phyloP scores from a whole-genome alignment of 768 basidiomycete genomes.

The Rhizopogon salebrosus region DNA sequence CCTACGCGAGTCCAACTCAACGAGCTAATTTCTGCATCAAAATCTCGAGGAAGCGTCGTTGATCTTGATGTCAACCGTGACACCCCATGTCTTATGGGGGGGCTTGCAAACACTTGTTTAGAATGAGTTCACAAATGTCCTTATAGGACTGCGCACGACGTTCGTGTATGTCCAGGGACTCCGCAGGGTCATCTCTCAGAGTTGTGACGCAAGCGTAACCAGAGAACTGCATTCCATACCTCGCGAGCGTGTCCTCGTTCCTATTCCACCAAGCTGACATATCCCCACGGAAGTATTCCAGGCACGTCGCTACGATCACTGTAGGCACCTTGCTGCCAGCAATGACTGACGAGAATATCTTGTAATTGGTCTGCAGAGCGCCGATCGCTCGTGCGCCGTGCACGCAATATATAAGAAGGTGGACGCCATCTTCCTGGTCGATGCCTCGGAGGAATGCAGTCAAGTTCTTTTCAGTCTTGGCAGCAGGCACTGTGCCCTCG shows the following conservation, averaged over 20 bases:
- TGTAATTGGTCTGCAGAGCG: slow-evolving; percentile 22
- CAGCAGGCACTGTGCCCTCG: slow-evolving; percentile 2
- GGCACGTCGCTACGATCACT: slow-evolving; percentile 12
- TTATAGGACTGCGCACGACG: not conserved
- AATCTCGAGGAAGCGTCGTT: not conserved
- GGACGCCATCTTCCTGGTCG: slow-evolving; percentile 19
- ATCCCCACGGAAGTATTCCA: slow-evolving; percentile 11
- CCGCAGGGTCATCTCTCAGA: not conserved
- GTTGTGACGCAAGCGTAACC: slow-evolving; percentile 32
- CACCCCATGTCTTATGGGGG: not conserved
- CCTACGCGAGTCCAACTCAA: no score
- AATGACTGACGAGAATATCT: slow-evolving; percentile 21
- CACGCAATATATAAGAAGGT: slow-evolving; percentile 27
- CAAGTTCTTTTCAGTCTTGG: slow-evolving; percentile 4
- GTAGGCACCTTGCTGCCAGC: slow-evolving; percentile 18
- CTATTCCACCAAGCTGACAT: slow-evolving; percentile 28
- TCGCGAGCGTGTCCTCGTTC: slow-evolving; percentile 21
- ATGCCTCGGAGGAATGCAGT: slow-evolving; percentile 20
- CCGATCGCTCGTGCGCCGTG: slow-evolving; percentile 20
- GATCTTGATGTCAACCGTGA: not conserved
- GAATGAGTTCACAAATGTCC: not conserved
- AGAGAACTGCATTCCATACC: slow-evolving; percentile 20
- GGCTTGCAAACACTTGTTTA: not conserved
- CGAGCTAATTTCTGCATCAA: not conserved
- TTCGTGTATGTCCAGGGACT: not conserved